These are phyloP conservation scores for Petunia hybrid DNA, from an alignment of 305 asterid genomes.

Conservation along the genomic window DNA sequence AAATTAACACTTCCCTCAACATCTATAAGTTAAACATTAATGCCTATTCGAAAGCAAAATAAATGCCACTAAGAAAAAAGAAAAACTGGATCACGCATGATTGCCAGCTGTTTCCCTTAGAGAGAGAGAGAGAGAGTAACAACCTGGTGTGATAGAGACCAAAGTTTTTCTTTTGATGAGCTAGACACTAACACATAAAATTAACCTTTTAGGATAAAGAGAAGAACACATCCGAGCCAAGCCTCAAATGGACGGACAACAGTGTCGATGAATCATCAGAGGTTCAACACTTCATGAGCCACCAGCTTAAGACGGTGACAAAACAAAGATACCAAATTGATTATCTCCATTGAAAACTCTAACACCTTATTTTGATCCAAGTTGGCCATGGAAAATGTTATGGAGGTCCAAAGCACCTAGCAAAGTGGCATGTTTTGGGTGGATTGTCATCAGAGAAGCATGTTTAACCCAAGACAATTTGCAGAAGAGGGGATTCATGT, in stretches of 20 bases:
- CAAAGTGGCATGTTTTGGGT: too few relatives aligned
- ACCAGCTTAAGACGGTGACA: background rate
- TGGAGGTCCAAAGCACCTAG: too few relatives aligned
- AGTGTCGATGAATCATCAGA: background rate
- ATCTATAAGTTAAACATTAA: constrained; percentile 1
- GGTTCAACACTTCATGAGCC: background rate
- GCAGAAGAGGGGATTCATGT: too few relatives aligned
- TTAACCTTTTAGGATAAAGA: background rate
- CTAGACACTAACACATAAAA: constrained; percentile 6
- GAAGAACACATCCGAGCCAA: background rate
- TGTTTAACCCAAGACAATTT: too few relatives aligned
- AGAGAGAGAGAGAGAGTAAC: constrained; percentile 2
- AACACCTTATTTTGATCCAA: too few relatives aligned
- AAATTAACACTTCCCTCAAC: constrained; percentile 7
- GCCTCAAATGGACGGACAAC: background rate
- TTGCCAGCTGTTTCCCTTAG: background rate
- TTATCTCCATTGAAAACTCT: background rate
- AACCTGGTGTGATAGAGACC: constrained; percentile 7
- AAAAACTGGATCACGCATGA: background rate
- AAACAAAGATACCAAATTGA: background rate
- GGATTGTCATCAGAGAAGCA: too few relatives aligned
- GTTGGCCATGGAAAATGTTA: too few relatives aligned
- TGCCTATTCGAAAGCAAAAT: background rate
- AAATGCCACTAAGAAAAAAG: background rate
- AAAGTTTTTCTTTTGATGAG: background rate